A percentile compares a stretch with the other conserved stretches of the same genome.
Evolutionary conservation across 169 alveolate genomes (phyloP).

Genomic region (Eimeria falciformis): DNA sequence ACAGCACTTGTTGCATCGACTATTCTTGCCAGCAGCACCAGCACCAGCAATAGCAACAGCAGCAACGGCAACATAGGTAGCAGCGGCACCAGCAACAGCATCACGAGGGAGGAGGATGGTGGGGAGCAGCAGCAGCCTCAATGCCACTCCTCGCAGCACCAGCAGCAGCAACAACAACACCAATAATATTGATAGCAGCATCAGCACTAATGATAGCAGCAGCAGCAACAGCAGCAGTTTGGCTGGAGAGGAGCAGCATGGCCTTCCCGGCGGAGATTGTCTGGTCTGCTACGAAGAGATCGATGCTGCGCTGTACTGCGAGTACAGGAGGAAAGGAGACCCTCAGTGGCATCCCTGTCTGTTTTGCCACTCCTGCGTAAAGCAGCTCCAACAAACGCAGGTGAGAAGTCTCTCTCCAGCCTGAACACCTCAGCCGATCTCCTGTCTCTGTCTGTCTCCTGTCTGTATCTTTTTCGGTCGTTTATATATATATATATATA

Average conservation of each 20-base stretch:
- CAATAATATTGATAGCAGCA: too few relatives aligned
- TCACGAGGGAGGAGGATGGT: background rate
- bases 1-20: background rate
- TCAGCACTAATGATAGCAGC: too few relatives aligned
- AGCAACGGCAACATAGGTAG: background rate
- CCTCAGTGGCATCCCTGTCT: background rate
- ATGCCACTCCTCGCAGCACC: background rate
- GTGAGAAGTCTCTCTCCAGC: background rate
- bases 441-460: background rate
- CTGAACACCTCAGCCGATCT: too few relatives aligned
- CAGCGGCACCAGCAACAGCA: background rate
- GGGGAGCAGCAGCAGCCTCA: background rate
- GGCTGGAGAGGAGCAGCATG: background rate
- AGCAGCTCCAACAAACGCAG: constrained; percentile 10
- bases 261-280: constrained; percentile 8
- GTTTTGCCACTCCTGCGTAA: background rate
- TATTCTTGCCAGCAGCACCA: background rate
- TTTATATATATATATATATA: too few relatives aligned
- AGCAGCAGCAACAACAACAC: background rate
- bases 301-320: background rate
- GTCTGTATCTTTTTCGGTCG: too few relatives aligned
- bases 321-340: background rate
- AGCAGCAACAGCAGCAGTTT: background rate
- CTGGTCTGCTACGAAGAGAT: background rate
- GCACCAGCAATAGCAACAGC: background rate